phyloP scores from a whole-genome alignment of 2,329 filamentous ascomycete genomes.

The Fusarium xyrophilum region DNA sequence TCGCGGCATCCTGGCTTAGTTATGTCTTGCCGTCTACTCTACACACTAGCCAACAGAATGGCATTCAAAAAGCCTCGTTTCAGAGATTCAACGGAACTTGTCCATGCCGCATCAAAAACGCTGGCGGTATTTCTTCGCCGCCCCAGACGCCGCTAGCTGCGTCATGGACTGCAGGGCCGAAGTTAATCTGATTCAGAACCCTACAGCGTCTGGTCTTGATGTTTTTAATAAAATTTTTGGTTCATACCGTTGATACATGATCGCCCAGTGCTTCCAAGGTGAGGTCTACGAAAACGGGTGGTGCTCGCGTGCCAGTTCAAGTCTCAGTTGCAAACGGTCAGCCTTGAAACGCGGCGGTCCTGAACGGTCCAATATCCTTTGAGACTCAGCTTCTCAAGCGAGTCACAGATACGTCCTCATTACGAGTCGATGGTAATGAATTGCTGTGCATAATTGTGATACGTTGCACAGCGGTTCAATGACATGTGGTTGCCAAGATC shows the following conservation, averaged over 20 bases:
- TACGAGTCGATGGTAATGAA: neutral
- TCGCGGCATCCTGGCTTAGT: constrained; percentile 11
- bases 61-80: constrained; percentile 29
- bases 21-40: constrained; percentile 7
- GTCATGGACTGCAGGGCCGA: constrained; percentile 23
- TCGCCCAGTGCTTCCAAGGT: neutral
- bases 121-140: constrained; percentile 22
- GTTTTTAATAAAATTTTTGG: neutral
- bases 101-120: constrained; percentile 1
- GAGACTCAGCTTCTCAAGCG: neutral
- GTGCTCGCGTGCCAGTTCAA: constrained; percentile 31
- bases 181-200: constrained; percentile 16
- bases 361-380: neutral
- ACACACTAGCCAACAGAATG: constrained; percentile 22
- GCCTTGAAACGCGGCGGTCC: neutral
- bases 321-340: constrained; percentile 1
- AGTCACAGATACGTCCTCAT: neutral
- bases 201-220: neutral
- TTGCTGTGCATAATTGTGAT: constrained; percentile 12
- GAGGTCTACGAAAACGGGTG: constrained; percentile 12
- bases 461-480: constrained; percentile 11
- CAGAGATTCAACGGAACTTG: constrained; percentile 30
- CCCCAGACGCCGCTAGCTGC: constrained; percentile 24
- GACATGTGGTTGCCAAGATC: constrained; percentile 21
- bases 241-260: neutral